Conservation (phyloP, 1,284 basidiomycete genomes). For the Cerrena zonata region DNA sequence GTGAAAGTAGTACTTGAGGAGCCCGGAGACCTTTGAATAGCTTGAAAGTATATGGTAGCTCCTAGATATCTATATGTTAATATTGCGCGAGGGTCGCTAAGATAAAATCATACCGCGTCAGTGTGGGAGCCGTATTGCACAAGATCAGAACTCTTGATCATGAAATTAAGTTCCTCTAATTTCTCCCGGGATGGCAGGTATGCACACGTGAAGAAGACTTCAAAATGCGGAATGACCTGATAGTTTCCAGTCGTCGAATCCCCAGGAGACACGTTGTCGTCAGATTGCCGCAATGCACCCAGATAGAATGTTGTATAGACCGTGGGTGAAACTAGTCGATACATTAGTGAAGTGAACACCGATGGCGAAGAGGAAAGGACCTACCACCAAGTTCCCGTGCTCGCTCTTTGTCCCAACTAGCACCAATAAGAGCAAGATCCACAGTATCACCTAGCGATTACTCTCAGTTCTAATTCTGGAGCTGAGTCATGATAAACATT, state of each 20-base stretch:
- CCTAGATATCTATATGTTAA: conserved; percentile 7
- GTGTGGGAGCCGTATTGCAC: conserved; percentile 27
- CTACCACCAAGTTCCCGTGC: conserved; percentile 70
- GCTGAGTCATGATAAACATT: not conserved
- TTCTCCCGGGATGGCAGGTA: conserved; percentile 65
- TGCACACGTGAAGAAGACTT: conserved; percentile 66
- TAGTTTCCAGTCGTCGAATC: conserved; percentile 26
- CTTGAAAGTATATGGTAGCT: conserved; percentile 49
- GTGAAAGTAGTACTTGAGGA: conserved; percentile 55
- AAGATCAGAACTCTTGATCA: conserved; percentile 48
- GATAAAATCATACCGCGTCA: no score
- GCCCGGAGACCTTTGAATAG: conserved; percentile 41
- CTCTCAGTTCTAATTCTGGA: not conserved
- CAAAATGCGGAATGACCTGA: conserved; percentile 49
- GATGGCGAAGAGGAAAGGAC: conserved; percentile 11
- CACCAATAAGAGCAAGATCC: conserved; percentile 73
- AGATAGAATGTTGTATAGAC: conserved; percentile 78
- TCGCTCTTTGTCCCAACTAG: conserved; percentile 72
- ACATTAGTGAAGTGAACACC: not conserved
- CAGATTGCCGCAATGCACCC: conserved; percentile 48
- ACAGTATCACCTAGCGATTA: conserved; percentile 46
- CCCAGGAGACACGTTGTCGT: conserved; percentile 10
- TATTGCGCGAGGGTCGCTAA: no score
- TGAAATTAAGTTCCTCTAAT: conserved; percentile 66
- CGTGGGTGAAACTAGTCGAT: conserved; percentile 55